Evolutionary conservation across 352 stramenopile species (phyloP), one percentile per base, ranked within the genome.

Genomic region (Phytophthora citricola): DNA sequence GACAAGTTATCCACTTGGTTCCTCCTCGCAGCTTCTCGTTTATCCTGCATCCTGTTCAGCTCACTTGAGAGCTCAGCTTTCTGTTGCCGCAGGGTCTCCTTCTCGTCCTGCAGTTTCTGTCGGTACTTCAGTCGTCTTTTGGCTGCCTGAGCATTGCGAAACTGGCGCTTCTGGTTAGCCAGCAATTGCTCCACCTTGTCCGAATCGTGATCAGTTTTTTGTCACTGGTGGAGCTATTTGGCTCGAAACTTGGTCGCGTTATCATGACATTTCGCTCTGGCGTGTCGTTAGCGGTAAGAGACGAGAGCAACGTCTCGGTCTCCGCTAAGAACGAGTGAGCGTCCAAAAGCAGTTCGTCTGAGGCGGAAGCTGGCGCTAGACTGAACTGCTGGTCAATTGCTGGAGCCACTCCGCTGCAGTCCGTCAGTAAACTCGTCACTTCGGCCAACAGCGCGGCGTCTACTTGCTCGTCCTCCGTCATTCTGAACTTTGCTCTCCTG

Each of bases 101-200:
- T 69, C 40, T 71, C 57, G 8, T 45, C 31, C 20, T 69, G 63
- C 3, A 69, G 29, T 11, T 67, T 66, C 36, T 63, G 57, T 7
- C 63, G 63, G 36, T 76, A 58, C 7, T 22, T 20, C 4, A 56
- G 17, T 10, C 57, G 43, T 29, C 58, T 59, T 36, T 65, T 60
- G 17, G 58, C 50, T 3, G 58, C 58, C 26, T 56, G 57, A 5
- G 45, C 49, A n/a, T 63, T 68, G 3, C 29, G 36, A 8, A 49
- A 8, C 15, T 62, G n/a, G 0, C 48, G 48, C 5, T 29, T 22
- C 1, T 38, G 9, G 0, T 39, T 41, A 14, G 49, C 22, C 2
- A 29, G 51, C 4, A 47, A n/a, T 7, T 55, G 31, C 1, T 9
- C 44, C 4, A n/a, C 2, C 6, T 49, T 27, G 6, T 12, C 31